A percentile compares a stretch with the other conserved stretches of the same genome.
Evolutionary conservation across 2,329 filamentous ascomycete genomes (phyloP).

Genomic region (Pestalotiopsis fici): DNA sequence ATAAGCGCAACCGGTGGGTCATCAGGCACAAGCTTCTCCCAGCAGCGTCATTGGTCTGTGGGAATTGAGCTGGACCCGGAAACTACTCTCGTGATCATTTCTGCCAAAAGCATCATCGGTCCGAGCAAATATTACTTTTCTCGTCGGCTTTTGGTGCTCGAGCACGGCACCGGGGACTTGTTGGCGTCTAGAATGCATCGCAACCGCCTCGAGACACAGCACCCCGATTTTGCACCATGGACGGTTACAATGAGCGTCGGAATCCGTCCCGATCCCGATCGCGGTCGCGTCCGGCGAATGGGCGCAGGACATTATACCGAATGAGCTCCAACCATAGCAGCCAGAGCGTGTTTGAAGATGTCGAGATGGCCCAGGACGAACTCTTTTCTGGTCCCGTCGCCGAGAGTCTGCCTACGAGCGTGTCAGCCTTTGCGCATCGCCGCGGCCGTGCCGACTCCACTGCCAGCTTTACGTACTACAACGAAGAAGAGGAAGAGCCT

Average conservation of each 20-base stretch:
- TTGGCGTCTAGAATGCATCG: slow-evolving; percentile 1
- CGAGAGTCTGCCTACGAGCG: slow-evolving; percentile 92
- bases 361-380: slow-evolving; percentile 99
- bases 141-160: not conserved
- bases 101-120: not conserved
- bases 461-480: slow-evolving; percentile 87
- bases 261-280: not conserved
- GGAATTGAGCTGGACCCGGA: not conserved
- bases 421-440: slow-evolving; percentile 88
- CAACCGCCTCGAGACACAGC: not conserved
- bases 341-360: slow-evolving; percentile 85
- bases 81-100: not conserved
- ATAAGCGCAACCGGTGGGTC: slow-evolving; percentile 1
- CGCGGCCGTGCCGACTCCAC: slow-evolving; percentile 79
- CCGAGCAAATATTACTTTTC: not conserved
- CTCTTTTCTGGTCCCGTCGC: slow-evolving; percentile 91
- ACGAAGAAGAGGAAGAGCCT: slow-evolving; percentile 65
- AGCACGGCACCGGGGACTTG: not conserved
- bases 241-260: not conserved
- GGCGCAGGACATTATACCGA: slow-evolving; percentile 53
- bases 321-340: slow-evolving; percentile 71
- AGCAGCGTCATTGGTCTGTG: not conserved
- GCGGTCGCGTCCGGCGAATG: slow-evolving; percentile 1
- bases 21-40: not conserved
- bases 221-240: slow-evolving; percentile 1